phyloP scores from a whole-genome alignment of 371 early-diverging fungal genomes.

The Coemansia sp. region DNA sequence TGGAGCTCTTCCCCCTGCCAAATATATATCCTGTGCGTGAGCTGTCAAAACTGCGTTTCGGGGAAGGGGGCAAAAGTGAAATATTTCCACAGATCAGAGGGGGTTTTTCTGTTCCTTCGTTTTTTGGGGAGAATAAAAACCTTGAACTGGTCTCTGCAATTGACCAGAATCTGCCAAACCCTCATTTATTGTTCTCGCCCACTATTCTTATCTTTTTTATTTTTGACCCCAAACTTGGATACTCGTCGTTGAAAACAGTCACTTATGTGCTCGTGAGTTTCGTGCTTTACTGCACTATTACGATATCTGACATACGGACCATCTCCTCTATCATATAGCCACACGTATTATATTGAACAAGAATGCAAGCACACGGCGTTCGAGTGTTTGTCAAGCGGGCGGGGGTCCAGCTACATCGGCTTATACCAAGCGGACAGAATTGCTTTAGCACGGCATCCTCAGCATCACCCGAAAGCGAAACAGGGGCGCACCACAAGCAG shows the following conservation, averaged over 20 bases:
- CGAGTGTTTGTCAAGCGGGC: not conserved
- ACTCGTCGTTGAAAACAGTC: not conserved
- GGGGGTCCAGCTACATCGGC: too few species aligned
- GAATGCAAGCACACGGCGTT: conserved; percentile 4
- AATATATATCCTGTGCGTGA: not conserved
- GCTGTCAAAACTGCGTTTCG: conserved; percentile 5
- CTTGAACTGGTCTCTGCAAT: not conserved
- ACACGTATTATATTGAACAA: not conserved
- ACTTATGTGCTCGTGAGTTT: conserved; percentile 4
- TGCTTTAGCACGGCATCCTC: conserved; percentile 14
- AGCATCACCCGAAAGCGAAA: conserved; percentile 6
- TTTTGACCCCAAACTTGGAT: not conserved
- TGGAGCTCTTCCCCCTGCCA: conserved; percentile 1
- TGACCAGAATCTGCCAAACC: too few species aligned
- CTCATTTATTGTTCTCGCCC: not conserved
- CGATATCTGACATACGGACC: not conserved
- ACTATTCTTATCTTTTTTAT: not conserved
- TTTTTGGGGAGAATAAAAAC: not conserved
- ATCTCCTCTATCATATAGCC: not conserved
- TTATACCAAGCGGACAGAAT: too few species aligned
- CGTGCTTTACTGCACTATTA: conserved; percentile 2
- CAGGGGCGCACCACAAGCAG: conserved; percentile 5
- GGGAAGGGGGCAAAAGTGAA: not conserved
- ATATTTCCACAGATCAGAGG: not conserved
- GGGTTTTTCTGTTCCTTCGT: too few species aligned